A percentile compares a stretch with the other conserved stretches of the same genome.
Conservation (phyloP, 139 green algal species). For the Chlorella ohadii region DNA sequence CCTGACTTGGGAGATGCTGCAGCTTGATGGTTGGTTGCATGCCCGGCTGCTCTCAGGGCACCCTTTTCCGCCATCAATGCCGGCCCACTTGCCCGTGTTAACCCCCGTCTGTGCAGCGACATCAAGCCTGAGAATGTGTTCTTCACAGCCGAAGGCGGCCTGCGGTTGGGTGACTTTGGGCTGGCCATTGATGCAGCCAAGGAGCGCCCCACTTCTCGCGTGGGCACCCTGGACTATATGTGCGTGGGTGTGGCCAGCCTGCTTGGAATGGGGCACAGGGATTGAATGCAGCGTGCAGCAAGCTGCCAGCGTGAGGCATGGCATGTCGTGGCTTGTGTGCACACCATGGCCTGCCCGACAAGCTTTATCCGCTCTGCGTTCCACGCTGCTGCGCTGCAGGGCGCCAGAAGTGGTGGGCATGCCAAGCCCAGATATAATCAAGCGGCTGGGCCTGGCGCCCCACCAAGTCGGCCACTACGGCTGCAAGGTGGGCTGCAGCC, state of each 20-base stretch:
- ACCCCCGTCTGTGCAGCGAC: slow-evolving; percentile 38
- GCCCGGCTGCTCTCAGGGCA: too few relatives aligned
- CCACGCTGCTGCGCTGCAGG: slow-evolving; percentile 1
- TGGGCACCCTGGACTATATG: slow-evolving; percentile 59
- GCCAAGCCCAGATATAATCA: slow-evolving; percentile 6
- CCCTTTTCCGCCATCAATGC: too few relatives aligned
- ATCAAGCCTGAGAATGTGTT: slow-evolving; percentile 92
- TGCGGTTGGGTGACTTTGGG: slow-evolving; percentile 77
- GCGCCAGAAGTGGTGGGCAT: slow-evolving; percentile 29
- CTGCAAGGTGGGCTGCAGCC: slow-evolving; percentile 5
- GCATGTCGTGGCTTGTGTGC: not conserved
- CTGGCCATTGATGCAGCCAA: slow-evolving; percentile 54
- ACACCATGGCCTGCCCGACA: too few relatives aligned
- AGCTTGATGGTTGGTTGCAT: too few relatives aligned
- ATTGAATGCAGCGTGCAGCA: too few relatives aligned
- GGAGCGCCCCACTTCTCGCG: slow-evolving; percentile 60
- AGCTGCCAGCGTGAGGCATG: too few relatives aligned
- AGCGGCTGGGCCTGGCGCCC: slow-evolving; percentile 13
- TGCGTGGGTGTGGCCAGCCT: too few relatives aligned
- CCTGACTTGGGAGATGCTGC: too few relatives aligned
- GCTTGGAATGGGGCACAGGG: too few relatives aligned
- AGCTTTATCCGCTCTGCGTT: too few relatives aligned
- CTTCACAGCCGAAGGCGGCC: slow-evolving; percentile 53
- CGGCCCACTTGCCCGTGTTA: not conserved
- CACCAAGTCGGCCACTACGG: slow-evolving; percentile 26